These are phyloP conservation scores for Coemansia sp. DNA, from an alignment of 371 early-diverging fungal species.

Conservation along the genomic window DNA sequence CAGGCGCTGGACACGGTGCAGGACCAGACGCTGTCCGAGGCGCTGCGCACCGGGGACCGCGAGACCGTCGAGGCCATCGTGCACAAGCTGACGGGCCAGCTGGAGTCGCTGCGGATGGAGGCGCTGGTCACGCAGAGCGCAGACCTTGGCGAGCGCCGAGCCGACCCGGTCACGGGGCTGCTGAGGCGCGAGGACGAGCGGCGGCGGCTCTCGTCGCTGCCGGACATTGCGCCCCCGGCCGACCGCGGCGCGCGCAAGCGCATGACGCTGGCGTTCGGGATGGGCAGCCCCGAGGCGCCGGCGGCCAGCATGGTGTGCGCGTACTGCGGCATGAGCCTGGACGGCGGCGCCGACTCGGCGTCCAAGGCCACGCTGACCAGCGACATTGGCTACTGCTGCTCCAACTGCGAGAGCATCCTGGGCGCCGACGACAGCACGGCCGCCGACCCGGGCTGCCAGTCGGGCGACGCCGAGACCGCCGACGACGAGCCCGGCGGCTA, in stretches of 20 bases:
- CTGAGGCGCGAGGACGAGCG: slow-evolving; percentile 20
- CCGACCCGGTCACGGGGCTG: slow-evolving; percentile 8
- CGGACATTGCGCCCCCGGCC: slow-evolving; percentile 4
- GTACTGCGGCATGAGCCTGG: slow-evolving; percentile 40
- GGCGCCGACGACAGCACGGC: slow-evolving; percentile 7
- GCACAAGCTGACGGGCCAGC: slow-evolving; percentile 37
- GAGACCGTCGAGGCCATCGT: slow-evolving; percentile 46
- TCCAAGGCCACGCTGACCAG: slow-evolving; percentile 34
- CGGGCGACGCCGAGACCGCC: slow-evolving; percentile 2
- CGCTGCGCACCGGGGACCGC: slow-evolving; percentile 43
- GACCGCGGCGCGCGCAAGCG: slow-evolving; percentile 24
- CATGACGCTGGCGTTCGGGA: slow-evolving; percentile 36
- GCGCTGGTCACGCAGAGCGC: slow-evolving; percentile 26
- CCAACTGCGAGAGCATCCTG: slow-evolving; percentile 44
- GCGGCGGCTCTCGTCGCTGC: slow-evolving; percentile 28
- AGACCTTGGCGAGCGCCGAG: slow-evolving; percentile 10
- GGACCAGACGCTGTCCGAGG: slow-evolving; percentile 44
- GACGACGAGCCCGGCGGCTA: slow-evolving; percentile 3
- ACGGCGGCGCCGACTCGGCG: slow-evolving; percentile 21
- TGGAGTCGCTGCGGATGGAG: slow-evolving; percentile 46
- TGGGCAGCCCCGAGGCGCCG: slow-evolving; percentile 6
- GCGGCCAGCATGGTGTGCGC: slow-evolving; percentile 25
- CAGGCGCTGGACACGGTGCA: neutral
- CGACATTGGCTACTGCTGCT: slow-evolving; percentile 50
- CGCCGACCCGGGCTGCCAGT: neutral